A percentile compares a stretch with the other conserved stretches of the same genome.
Conservation (phyloP, 495 filamentous ascomycete species). For the Lasiosphaeria miniovina region DNA sequence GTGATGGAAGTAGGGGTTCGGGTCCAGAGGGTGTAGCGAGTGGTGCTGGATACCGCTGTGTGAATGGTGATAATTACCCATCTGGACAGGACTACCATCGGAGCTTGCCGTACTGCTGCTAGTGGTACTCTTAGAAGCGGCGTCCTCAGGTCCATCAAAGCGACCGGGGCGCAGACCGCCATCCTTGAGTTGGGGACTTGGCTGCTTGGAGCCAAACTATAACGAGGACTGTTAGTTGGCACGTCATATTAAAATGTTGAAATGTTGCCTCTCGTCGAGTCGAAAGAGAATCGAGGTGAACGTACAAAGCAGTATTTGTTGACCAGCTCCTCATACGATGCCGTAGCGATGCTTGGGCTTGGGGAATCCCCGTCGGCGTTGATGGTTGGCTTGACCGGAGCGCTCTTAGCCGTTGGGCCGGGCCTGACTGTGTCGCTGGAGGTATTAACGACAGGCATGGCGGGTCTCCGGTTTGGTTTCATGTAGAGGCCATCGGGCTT, state of each 20-base stretch:
- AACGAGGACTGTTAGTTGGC: slow-evolving; percentile 18
- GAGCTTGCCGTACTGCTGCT: slow-evolving; percentile 35
- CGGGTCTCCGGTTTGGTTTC: slow-evolving; percentile 42
- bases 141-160: slow-evolving; percentile 35
- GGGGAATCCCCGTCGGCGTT: slow-evolving; percentile 35
- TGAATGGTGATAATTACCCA: slow-evolving; percentile 30
- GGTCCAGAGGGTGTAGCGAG: slow-evolving; percentile 30
- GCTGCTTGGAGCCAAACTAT: slow-evolving; percentile 47
- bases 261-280: slow-evolving; percentile 25
- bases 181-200: slow-evolving; percentile 35
- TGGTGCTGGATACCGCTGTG: slow-evolving; percentile 39
- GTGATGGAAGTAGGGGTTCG: slow-evolving; percentile 36
- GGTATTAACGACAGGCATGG: slow-evolving; percentile 16
- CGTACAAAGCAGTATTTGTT: slow-evolving; percentile 99
- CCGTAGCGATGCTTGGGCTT: slow-evolving; percentile 61
- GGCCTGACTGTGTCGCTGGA: slow-evolving; percentile 15
- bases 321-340: slow-evolving; percentile 88
- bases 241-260: background rate
- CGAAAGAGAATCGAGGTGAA: slow-evolving; percentile 40
- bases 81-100: slow-evolving; percentile 36
- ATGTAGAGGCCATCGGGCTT: slow-evolving; percentile 51
- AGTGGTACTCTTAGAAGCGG: slow-evolving; percentile 20
- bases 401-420: slow-evolving; percentile 7
- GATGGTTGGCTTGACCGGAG: slow-evolving; percentile 15
- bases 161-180: slow-evolving; percentile 28